Base-by-base conservation (phyloP, 2,329 filamentous ascomycete genomes). In the Scytalidium lignicola region DNA sequence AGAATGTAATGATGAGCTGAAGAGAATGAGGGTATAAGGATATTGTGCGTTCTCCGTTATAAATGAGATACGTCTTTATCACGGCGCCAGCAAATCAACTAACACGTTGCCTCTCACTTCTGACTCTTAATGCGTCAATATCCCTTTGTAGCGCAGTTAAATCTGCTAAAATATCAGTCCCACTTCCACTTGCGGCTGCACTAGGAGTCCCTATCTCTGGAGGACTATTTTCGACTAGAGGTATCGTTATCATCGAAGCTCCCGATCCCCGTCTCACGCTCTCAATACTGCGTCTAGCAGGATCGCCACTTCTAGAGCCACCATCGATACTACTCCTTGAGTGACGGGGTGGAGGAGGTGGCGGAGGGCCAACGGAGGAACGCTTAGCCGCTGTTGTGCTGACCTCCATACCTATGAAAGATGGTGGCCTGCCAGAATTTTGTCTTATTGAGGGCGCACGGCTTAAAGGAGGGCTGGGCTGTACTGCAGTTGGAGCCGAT, bases 131-230 rank as follows among this genome's bases (percentile, higher is more conserved):
- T 3, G 80, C 85, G 67, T 92, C 86, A 37, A 92, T 86, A 61
- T 92, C 88, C 61, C 78, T 78, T 67, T 89, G 86, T 54, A 92
- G 67, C 19, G 82, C 82, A 43, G 80, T 78, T 48, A 92, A 67
- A 63, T 91, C 86, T 1, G 85, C 85, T 56, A 92, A 66, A 51
- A 91, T 88, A 60, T 87, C 79, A 40, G 67, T 65, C 1, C 71
- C 68, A 46, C 69, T 67, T 9, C 69, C 70, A 55, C 49, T 71
- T n/a, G n/a, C n/a, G n/a, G n/a, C n/a, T n/a, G 32, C 32, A 17
- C n/a, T 37, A 5, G 32, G 32, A 62, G 61, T 72, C 62, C 57
- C 67, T 17, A 37, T 37, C 5, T 37, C 32, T 5, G 32, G 32
- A 17, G 32, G 32, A 63, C 21, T 42, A 58, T 23, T 63, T 50